Base-by-base conservation (phyloP, 1,284 basidiomycete species). In the Cryptococcus depauperatus region DNA sequence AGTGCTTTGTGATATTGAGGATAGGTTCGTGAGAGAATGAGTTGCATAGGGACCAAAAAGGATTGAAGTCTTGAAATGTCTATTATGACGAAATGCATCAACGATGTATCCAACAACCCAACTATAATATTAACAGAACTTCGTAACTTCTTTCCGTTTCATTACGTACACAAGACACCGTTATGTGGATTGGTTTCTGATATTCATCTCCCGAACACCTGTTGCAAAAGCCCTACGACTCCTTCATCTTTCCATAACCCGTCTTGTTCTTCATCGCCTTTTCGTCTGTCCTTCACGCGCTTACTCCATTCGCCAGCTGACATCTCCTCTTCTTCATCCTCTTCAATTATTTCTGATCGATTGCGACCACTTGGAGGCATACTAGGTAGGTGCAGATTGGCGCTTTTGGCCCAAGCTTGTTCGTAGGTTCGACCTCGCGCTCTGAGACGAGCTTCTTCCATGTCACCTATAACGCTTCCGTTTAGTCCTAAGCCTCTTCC, bases 201-300 rank as follows among this genome's bases (percentile, higher is more conserved):
- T n/a, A n/a, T n/a, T 44, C 33, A 66, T 33, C 66, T 47, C 21
- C 59, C 55, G 54, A 68, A 52, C 21, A 70, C 65, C 55, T 70
- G 65, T 48, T 67, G 61, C 35, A 70, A 56, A 14, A 70, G 46
- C 21, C 61, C 63, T 26, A 61, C 48, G 18, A 65, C 52, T 7
- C 68, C 68, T 8, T 57, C 64, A 50, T 67, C 65, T 33, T 47
- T 57, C 44, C 67, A 55, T 26, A 61, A 51, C 13, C 57, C 60
- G 27, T 52, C 51, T 9, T 52, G 54, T 5, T 51, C 52, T 4
- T 50, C 54, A 2, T 49, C 54, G 7, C 49, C 55, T 9, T 3
- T 37, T 18, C 29, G 43, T 3, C 35, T 28, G 5, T 26, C 35
- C 41, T 6, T 37, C 43, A 19, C 18, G 14, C 35, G 16, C 21